These are phyloP conservation scores for Rhodomyrtus tomentosa DNA, from an alignment of 345 rosid species.

Conservation along the genomic window DNA sequence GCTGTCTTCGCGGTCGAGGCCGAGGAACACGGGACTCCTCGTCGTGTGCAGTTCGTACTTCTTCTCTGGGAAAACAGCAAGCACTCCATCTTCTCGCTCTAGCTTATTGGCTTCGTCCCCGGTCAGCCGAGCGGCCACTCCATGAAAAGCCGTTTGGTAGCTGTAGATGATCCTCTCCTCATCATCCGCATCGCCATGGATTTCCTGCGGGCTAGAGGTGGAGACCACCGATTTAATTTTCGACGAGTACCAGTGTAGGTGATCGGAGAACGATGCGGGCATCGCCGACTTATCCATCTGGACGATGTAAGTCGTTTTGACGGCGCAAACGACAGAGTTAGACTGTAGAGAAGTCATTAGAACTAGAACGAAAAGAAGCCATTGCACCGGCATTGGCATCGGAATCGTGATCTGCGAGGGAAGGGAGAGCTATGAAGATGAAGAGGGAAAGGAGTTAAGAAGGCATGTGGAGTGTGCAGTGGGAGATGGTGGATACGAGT, in stretches of 20 bases:
- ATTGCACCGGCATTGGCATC: background rate
- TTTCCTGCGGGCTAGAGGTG: background rate
- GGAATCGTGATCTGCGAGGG: background rate
- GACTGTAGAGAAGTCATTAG: slow-evolving; percentile 15
- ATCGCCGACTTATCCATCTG: slow-evolving; percentile 81
- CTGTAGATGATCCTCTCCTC: slow-evolving; percentile 53
- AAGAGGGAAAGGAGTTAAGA: background rate
- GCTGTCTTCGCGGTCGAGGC: slow-evolving; percentile 37
- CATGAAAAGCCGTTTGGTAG: slow-evolving; percentile 53
- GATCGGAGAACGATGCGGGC: slow-evolving; percentile 48
- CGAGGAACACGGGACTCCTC: slow-evolving; percentile 63
- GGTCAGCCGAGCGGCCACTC: slow-evolving; percentile 49
- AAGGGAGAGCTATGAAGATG: background rate
- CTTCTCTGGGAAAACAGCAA: slow-evolving; percentile 43
- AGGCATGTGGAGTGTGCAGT: background rate
- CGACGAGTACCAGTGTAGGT: slow-evolving; percentile 72
- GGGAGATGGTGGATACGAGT: background rate
- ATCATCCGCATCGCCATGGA: slow-evolving; percentile 11
- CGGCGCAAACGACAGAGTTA: slow-evolving; percentile 15
- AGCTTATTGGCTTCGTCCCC: slow-evolving; percentile 49
- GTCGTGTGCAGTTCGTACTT: slow-evolving; percentile 66
- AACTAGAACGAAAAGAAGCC: slow-evolving; percentile 19
- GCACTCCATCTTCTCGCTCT: slow-evolving; percentile 37
- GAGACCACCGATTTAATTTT: slow-evolving; percentile 38
- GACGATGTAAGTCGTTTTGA: slow-evolving; percentile 58